Evolutionary conservation across 2,329 filamentous ascomycete genomes (phyloP).

Genomic region (Curvularia verruculosa): DNA sequence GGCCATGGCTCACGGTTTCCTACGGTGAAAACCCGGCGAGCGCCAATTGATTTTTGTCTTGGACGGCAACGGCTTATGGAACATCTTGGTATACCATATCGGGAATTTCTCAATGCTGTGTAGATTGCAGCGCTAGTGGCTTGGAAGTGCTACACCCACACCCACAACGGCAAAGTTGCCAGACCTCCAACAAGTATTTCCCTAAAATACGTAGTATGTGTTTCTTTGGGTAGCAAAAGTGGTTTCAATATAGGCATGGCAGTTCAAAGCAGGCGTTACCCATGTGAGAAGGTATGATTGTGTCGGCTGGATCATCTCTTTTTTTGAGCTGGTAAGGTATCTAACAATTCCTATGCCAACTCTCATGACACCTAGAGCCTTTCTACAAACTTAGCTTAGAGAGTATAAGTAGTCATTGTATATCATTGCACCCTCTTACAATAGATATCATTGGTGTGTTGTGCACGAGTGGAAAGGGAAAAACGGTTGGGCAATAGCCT

Average conservation of each 20-base stretch:
- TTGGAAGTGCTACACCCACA: conserved; percentile 19
- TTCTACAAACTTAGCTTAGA: too few relatives aligned
- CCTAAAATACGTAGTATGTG: neutral
- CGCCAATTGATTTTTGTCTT: neutral
- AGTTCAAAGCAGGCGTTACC: neutral
- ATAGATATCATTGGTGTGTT: too few relatives aligned
- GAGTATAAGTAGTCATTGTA: too few relatives aligned
- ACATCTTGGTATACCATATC: conserved; percentile 27
- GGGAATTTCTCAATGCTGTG: conserved; percentile 14
- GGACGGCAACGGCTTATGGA: conserved; percentile 3
- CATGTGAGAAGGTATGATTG: too few relatives aligned
- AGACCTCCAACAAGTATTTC: neutral
- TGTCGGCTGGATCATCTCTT: too few relatives aligned
- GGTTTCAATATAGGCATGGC: neutral
- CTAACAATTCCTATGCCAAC: too few relatives aligned
- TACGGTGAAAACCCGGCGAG: conserved; percentile 10
- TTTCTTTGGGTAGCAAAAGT: neutral
- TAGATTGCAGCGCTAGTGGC: conserved; percentile 32
- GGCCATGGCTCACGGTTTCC: neutral
- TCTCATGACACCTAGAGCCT: too few relatives aligned
- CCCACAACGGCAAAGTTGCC: neutral
- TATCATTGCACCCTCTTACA: too few relatives aligned
- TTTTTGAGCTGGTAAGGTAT: too few relatives aligned
- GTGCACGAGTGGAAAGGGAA: too few relatives aligned
- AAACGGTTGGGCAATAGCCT: too few relatives aligned